A percentile compares a stretch with the other conserved stretches of the same genome.
These are phyloP conservation scores for Cyberlindnera sargentensis DNA, from an alignment of 805 yeast genomes.

Conservation along the genomic window DNA sequence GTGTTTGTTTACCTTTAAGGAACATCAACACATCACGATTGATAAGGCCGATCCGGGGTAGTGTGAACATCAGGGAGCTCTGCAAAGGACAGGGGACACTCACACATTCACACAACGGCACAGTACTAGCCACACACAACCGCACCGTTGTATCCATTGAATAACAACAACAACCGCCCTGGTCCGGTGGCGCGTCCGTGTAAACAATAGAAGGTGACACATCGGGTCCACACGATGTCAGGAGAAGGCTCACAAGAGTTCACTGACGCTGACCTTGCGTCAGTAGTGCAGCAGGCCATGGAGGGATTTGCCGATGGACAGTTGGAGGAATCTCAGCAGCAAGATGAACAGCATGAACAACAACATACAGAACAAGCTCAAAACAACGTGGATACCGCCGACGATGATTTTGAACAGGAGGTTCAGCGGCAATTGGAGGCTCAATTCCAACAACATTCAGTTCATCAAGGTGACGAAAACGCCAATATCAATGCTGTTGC, in stretches of 20 bases:
- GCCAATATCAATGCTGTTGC: neutral
- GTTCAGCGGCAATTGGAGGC: conserved; percentile 20
- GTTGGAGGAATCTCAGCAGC: neutral
- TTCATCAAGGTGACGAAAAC: neutral
- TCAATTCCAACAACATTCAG: conserved; percentile 10
- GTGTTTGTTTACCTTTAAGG: conserved; percentile 9
- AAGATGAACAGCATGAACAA: conserved; percentile 2
- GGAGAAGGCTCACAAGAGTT: conserved; percentile 2
- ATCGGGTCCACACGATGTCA: conserved; percentile 1
- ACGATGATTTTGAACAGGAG: conserved; percentile 19
- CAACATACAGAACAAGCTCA: conserved; percentile 1
- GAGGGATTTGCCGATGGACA: conserved; percentile 14
- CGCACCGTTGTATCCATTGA: too few relatives aligned
- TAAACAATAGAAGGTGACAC: neutral
- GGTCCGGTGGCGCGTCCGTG: too few relatives aligned
- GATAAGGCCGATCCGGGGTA: conserved; percentile 5
- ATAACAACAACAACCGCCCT: neutral
- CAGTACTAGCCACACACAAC: too few relatives aligned
- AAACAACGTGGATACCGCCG: conserved; percentile 1
- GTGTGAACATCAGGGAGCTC: neutral
- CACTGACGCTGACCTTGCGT: conserved; percentile 29
- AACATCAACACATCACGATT: conserved; percentile 18
- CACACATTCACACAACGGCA: neutral
- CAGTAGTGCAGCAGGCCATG: conserved; percentile 35
- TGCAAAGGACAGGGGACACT: neutral